A percentile compares a stretch with the other conserved stretches of the same genome.
phyloP scores from a whole-genome alignment of 1,284 basidiomycete genomes.

The Sanghuangporus weigelae region DNA sequence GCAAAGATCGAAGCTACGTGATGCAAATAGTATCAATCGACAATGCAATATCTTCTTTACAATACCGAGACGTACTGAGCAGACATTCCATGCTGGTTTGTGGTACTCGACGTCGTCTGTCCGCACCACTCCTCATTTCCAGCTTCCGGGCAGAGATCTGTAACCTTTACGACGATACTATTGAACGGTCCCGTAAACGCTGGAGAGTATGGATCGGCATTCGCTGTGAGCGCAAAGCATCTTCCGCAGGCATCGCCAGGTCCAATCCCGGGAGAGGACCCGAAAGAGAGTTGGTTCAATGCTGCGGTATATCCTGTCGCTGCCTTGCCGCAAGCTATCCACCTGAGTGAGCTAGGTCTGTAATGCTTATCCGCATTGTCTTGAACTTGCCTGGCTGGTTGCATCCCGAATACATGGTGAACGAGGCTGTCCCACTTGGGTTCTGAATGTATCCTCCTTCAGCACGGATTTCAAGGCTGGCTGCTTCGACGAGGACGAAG shows the following conservation, averaged over 20 bases:
- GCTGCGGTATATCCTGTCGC: slow-evolving; percentile 51
- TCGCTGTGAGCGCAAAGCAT: slow-evolving; percentile 50
- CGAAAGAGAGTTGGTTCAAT: slow-evolving; percentile 51
- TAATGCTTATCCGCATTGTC: background rate
- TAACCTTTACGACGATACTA: slow-evolving; percentile 52
- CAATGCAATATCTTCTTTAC: background rate
- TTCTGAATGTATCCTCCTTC: slow-evolving; percentile 49
- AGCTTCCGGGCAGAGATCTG: slow-evolving; percentile 43
- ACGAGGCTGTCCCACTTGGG: slow-evolving; percentile 45
- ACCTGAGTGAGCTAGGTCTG: background rate
- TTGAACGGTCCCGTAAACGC: slow-evolving; percentile 46
- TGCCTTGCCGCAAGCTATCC: slow-evolving; percentile 46
- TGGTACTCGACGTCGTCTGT: slow-evolving; percentile 37
- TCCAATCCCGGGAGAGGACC: slow-evolving; percentile 42
- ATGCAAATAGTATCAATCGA: background rate
- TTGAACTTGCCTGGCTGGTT: slow-evolving; percentile 34
- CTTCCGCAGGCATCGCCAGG: slow-evolving; percentile 58
- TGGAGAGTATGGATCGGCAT: slow-evolving; percentile 47
- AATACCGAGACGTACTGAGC: slow-evolving; percentile 40
- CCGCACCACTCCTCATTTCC: slow-evolving; percentile 52
- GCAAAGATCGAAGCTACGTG: slow-evolving; percentile 52
- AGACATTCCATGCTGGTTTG: slow-evolving; percentile 39
- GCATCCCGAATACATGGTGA: slow-evolving; percentile 53
- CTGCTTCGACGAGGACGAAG: background rate
- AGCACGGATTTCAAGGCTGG: slow-evolving; percentile 24